These are phyloP conservation scores for Pythium grandisporangium DNA, from an alignment of 352 stramenopile species.

Conservation along the genomic window DNA sequence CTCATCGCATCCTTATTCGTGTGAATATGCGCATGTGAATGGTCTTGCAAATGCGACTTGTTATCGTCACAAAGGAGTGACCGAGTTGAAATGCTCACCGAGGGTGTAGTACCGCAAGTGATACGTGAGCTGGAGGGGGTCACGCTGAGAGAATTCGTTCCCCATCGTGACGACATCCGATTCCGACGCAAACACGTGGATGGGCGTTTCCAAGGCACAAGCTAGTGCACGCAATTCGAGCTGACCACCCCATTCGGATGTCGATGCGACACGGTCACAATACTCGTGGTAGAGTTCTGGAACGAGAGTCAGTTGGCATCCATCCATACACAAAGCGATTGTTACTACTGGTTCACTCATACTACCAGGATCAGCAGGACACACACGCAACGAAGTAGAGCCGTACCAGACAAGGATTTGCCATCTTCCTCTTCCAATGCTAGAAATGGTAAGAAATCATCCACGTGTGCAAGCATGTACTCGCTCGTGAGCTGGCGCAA, in stretches of 20 bases:
- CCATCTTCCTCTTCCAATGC: constrained; percentile 43
- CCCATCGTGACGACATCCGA: constrained; percentile 87
- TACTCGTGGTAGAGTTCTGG: constrained; percentile 86
- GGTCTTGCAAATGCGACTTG: no score
- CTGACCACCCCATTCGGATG: constrained; percentile 95
- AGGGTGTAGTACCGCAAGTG: constrained; percentile 98
- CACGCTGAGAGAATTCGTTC: constrained; percentile 51
- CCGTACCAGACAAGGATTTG: constrained; percentile 23
- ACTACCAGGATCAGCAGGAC: not conserved
- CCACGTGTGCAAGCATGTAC: constrained; percentile 74
- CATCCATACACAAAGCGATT: no score
- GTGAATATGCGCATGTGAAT: no score
- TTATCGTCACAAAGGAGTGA: constrained; percentile 21
- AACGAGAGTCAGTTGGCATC: not conserved
- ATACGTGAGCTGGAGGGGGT: constrained; percentile 89
- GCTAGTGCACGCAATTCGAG: constrained; percentile 92
- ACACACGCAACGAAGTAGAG: not conserved
- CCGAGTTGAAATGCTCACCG: constrained; percentile 99
- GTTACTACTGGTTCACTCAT: no score
- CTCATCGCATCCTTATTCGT: no score
- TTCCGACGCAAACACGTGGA: constrained; percentile 91
- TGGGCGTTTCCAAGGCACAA: constrained; percentile 76
- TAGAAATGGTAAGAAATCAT: constrained; percentile 92
- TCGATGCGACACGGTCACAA: constrained; percentile 84
- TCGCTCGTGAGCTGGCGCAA: constrained; percentile 59